phyloP scores from a whole-genome alignment of 768 basidiomycete species.

The Tylopilus cervinicoccineus region DNA sequence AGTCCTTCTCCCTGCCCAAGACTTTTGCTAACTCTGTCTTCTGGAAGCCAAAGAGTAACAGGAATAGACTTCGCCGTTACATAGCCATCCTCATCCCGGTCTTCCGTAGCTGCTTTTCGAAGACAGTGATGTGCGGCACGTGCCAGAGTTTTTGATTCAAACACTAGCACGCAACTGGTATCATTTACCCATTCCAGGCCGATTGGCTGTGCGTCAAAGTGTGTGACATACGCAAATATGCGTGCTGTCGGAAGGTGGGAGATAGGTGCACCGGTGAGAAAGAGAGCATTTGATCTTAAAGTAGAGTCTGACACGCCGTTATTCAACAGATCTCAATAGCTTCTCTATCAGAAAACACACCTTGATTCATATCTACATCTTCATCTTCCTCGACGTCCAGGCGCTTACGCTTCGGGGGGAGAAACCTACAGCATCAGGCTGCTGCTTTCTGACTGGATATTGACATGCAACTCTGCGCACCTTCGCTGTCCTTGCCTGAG shows the following conservation, averaged over 20 bases:
- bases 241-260: constrained; percentile 69
- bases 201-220: constrained; percentile 70
- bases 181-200: constrained; percentile 88
- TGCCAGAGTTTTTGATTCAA: constrained; percentile 52
- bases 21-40: constrained; percentile 69
- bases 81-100: constrained; percentile 51
- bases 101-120: constrained; percentile 48
- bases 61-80: constrained; percentile 68
- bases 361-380: constrained; percentile 33
- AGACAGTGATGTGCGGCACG: constrained; percentile 47
- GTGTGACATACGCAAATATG: constrained; percentile 78
- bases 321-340: not conserved
- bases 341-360: constrained; percentile 19
- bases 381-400: constrained; percentile 37
- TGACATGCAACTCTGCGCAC: constrained; percentile 54
- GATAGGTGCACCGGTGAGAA: constrained; percentile 71
- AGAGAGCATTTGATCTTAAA: constrained; percentile 62
- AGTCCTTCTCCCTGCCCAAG: constrained; percentile 68
- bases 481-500: constrained; percentile 61
- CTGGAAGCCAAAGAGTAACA: constrained; percentile 71
- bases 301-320: constrained; percentile 36
- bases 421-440: constrained; percentile 42
- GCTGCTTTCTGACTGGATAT: constrained; percentile 33
- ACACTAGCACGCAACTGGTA: constrained; percentile 76
- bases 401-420: constrained; percentile 43